Evolutionary conservation across 768 basidiomycete species (phyloP), one percentile per base, ranked within the genome.

Genomic region (Lactifluus volemus): DNA sequence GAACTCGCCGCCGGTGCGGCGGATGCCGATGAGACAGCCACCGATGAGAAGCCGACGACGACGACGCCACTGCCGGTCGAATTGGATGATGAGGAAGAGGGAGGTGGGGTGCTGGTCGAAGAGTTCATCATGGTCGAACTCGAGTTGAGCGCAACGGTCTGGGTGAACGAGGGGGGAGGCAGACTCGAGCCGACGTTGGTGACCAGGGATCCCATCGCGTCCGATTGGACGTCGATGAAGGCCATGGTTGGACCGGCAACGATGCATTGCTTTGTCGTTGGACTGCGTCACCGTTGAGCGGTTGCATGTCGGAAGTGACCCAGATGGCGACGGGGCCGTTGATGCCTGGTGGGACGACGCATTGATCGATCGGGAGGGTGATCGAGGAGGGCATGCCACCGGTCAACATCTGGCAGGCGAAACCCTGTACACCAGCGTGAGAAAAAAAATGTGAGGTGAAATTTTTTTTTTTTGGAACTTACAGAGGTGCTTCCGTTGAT

Each of bases 291-390:
- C 82, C 83, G 70, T 79, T 66, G 34, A 92, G 74, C 2, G 89
- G 85, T 64, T 84, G 81, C 57, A 70, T 70, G 68, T 84, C 79
- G 19, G 78, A 78, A 36, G 86, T 89, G 75, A 92, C 73, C 73
- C 75, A 91, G 70, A 92, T 71, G 29, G 81, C 84, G 66, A 91
- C 84, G 63, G 86, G 85, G 47, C 91, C 90, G 70, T 87, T 83
- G 70, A 91, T 75, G 56, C 81, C 81, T 0, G 62, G 39, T 41
- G 90, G 92, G 12, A 92, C 82, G 60, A 79, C 71, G 66, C 89
- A 92, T 62, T 80, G 65, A 63, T 71, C 65, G 65, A 88, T 69
- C 3, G 88, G 84, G 49, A 89, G 75, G 36, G 81, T 68, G 68
- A 88, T 74, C 5, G 89, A 74, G 68, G 71, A 70, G 53, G 83